These are phyloP conservation scores for Leccinum ponderosum DNA, from an alignment of 1,284 basidiomycete genomes.

Conservation along the genomic window DNA sequence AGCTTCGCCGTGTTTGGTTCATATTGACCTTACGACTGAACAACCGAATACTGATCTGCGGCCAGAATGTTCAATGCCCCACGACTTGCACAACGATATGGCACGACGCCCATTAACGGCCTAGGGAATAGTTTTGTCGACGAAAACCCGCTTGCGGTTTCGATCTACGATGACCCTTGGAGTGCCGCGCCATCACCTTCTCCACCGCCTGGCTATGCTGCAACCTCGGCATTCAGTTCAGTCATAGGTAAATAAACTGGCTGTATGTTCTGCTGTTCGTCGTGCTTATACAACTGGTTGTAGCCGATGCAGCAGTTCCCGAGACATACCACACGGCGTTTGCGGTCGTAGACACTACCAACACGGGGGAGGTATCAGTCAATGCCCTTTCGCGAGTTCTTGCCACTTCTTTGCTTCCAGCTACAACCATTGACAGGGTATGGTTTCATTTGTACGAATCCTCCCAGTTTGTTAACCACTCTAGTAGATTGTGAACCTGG, in stretches of 20 bases:
- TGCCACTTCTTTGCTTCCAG: constrained; percentile 73
- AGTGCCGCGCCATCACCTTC: constrained; percentile 77
- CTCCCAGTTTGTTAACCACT: constrained; percentile 11
- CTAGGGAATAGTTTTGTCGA: constrained; percentile 73
- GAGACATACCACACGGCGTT: constrained; percentile 75
- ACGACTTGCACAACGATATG: constrained; percentile 66
- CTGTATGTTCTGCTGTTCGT: neutral
- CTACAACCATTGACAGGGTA: constrained; percentile 80
- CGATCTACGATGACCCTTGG: constrained; percentile 88
- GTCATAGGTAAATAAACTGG: constrained; percentile 68
- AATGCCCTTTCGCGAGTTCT: constrained; percentile 79
- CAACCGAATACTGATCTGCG: constrained; percentile 9
- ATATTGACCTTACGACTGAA: constrained; percentile 5
- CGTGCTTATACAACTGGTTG: constrained; percentile 13
- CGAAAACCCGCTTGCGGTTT: constrained; percentile 73
- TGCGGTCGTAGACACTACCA: constrained; percentile 64
- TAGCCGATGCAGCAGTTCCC: constrained; percentile 80
- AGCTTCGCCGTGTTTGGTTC: neutral
- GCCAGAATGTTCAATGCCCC: constrained; percentile 75
- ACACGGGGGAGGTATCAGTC: constrained; percentile 75
- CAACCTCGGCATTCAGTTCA: constrained; percentile 58
- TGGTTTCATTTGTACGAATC: constrained; percentile 16
- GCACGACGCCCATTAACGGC: constrained; percentile 51
- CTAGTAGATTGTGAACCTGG: constrained; percentile 77
- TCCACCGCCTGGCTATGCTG: constrained; percentile 53